Evolutionary conservation across 2,329 filamentous ascomycete species (phyloP), one percentile per base, ranked within the genome.

Genomic region (Claviceps africana): DNA sequence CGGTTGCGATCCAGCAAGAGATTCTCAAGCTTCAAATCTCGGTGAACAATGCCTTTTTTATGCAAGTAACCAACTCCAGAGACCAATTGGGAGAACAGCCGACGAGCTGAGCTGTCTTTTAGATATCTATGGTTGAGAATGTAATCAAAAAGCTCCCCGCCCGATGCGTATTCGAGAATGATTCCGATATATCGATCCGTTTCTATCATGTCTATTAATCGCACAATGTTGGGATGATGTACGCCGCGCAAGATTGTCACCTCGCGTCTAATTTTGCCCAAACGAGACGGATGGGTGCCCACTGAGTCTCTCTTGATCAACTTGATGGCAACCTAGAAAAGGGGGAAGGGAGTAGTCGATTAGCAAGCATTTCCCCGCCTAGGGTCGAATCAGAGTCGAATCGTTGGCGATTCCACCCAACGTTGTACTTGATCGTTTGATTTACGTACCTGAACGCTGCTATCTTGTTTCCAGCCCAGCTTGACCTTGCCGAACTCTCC

Each of bases 401-500:
- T 31, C 9, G n/a, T 42, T 19, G 17, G 19, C 37, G 10, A 6
- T 37, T 2, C 6, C 8, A 28, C 4, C 6, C 8, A 28, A n/a
- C 19, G 7, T 17, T 10, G 11, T 10, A 19, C 10, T 4, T 31
- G 25, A 9, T 19, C 30, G 43, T 19, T 11, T 35, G 10, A 15
- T 37, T 37, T 15, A 56, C 68, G 59, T 71, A 84, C 82, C 73
- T 91, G 85, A 48, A 95, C 86, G 57, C 84, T 90, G 55, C 89
- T 90, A 68, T 95, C 90, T 65, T 88, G 86, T 69, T 96, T 97
- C 93, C 93, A 98, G 28, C 93, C 93, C 63, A 97, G 82, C 69
- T 96, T 97, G 61, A 98, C 93, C 67, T 98, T 98, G 58, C 93
- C 93, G 66, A 98, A 98, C 69, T 98, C 93, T 56, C 93, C 93